Evolutionary conservation across 192 early-diverging fungal genomes (phyloP).

Genomic region (Rhizoclosmatium sp.): DNA sequence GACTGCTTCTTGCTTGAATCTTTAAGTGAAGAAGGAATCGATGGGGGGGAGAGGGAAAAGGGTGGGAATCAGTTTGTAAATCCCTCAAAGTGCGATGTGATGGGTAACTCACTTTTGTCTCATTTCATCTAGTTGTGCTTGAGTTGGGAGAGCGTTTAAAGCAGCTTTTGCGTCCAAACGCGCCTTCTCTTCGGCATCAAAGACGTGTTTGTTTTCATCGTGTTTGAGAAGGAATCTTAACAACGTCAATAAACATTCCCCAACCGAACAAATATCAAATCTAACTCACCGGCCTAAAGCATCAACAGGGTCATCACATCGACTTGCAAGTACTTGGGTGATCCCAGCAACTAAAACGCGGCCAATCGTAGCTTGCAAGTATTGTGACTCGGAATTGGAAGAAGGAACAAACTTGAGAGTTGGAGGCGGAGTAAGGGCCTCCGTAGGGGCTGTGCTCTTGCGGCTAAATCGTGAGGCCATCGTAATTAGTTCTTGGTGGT

Average conservation of each 20-base stretch:
- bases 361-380: slow-evolving; percentile 14
- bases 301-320: slow-evolving; percentile 12
- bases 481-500: too few species aligned
- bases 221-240: slow-evolving; percentile 4
- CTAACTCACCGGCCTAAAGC: slow-evolving; percentile 10
- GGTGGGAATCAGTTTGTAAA: neutral
- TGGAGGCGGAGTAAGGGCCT: neutral
- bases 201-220: neutral
- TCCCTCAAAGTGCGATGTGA: neutral
- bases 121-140: neutral
- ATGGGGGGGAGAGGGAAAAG: neutral
- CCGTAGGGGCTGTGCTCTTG: too few species aligned
- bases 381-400: slow-evolving; percentile 3
- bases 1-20: neutral
- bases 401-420: slow-evolving; percentile 4
- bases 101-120: neutral
- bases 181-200: slow-evolving; percentile 5
- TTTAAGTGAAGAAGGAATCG: neutral
- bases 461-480: too few species aligned
- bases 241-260: neutral
- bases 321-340: slow-evolving; percentile 11
- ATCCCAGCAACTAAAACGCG: slow-evolving; percentile 2
- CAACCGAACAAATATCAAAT: neutral
- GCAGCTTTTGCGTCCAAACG: neutral
- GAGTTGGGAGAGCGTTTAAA: neutral